A percentile compares a stretch with the other conserved stretches of the same genome.
Conservation (phyloP, 148 eudicot genomes). For the Rhododendron henanense region DNA sequence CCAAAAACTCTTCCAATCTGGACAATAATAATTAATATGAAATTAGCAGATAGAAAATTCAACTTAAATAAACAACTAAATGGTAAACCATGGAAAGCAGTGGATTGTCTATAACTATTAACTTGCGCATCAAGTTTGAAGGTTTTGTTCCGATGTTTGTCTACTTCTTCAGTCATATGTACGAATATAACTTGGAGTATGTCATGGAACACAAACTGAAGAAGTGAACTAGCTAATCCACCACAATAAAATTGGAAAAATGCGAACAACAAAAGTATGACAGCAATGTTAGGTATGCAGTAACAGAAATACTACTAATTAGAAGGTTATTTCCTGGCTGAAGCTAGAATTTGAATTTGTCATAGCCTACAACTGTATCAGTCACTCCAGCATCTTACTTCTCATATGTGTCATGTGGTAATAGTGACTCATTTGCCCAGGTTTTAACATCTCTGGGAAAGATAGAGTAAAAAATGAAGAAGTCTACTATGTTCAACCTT, state of each 20-base stretch:
- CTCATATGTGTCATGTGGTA: background rate
- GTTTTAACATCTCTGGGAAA: background rate
- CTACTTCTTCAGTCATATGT: background rate
- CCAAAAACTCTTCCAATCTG: slow-evolving; percentile 76
- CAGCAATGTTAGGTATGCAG: background rate
- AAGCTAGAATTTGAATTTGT: background rate
- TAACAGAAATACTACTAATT: background rate
- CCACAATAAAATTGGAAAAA: background rate
- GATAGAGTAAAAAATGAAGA: background rate
- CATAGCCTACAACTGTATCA: background rate
- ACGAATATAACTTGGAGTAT: background rate
- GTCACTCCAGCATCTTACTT: background rate
- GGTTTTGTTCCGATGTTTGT: background rate
- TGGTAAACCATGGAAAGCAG: background rate
- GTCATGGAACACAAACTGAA: background rate
- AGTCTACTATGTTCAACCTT: background rate
- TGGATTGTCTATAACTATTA: background rate
- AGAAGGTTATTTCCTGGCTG: background rate
- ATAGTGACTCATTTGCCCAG: background rate
- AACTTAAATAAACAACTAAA: background rate
- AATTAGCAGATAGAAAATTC: slow-evolving; percentile 8
- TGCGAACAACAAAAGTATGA: background rate
- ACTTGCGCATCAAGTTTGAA: background rate
- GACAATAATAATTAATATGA: slow-evolving; percentile 9
- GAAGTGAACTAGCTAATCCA: background rate